These are phyloP conservation scores for Erythrophleum fordii DNA, from an alignment of 306 rosid species.

Conservation along the genomic window DNA sequence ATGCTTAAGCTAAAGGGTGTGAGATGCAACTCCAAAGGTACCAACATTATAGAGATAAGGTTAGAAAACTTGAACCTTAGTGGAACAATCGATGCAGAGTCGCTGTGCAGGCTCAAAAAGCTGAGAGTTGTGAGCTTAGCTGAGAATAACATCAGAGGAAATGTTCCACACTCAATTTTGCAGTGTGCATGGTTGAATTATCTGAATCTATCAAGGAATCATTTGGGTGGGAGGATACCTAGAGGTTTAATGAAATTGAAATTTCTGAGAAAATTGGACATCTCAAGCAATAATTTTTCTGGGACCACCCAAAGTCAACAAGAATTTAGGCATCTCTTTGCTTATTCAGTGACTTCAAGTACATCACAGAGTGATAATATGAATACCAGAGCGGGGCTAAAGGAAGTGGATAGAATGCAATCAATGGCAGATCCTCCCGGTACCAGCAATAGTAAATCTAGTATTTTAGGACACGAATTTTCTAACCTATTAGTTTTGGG, in stretches of 20 bases:
- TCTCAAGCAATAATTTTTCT: background rate
- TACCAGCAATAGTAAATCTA: background rate
- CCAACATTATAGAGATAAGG: background rate
- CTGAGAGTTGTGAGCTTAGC: slow-evolving; percentile 28
- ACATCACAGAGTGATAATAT: slow-evolving; percentile 10
- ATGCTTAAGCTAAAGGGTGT: slow-evolving; percentile 41
- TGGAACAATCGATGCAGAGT: background rate
- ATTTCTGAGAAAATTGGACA: slow-evolving; percentile 2
- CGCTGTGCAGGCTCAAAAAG: background rate
- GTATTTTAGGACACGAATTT: background rate
- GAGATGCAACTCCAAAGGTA: background rate
- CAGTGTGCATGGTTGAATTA: background rate
- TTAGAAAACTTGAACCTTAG: background rate
- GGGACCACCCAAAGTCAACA: background rate
- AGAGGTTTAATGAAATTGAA: background rate
- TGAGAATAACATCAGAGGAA: slow-evolving; percentile 1
- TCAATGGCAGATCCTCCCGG: slow-evolving; percentile 34
- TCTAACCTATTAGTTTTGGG: slow-evolving; percentile 34
- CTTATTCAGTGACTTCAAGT: background rate
- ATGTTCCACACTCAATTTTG: background rate
- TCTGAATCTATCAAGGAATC: background rate
- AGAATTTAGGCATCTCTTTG: background rate
- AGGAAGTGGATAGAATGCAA: background rate
- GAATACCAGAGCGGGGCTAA: background rate
- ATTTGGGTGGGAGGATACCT: background rate